Percentiles rank a stretch among this genome's conserved stretches.
phyloP scores from a whole-genome alignment of 495 filamentous ascomycete species.

The Penicillium roqueforti region DNA sequence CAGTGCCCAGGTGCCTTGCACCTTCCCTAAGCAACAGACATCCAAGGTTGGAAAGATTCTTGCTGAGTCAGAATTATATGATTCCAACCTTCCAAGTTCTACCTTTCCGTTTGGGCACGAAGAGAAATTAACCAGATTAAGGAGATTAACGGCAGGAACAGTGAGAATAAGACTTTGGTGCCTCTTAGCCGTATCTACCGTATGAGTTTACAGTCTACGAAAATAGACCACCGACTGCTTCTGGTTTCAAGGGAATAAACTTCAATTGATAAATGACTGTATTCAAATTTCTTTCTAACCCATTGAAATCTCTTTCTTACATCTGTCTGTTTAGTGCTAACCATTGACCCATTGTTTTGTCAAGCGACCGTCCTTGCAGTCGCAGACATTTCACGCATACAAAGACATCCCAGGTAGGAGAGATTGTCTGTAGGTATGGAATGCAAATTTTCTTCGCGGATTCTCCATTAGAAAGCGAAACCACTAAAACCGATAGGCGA shows the following conservation, averaged over 20 bases:
- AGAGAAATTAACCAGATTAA: not conserved
- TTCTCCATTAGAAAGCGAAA: no score
- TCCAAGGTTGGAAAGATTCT: no score
- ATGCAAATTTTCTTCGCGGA: not conserved
- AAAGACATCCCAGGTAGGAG: conserved; percentile 1
- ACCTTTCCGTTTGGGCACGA: no score
- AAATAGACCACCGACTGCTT: not conserved
- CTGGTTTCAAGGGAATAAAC: not conserved
- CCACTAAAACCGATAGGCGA: no score
- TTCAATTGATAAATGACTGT: not conserved
- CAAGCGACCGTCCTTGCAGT: not conserved
- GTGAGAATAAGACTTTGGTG: not conserved
- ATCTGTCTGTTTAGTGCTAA: not conserved
- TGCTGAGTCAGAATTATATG: no score
- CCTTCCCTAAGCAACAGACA: not conserved
- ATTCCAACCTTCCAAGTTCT: no score
- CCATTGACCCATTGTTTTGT: not conserved
- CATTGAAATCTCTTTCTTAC: not conserved
- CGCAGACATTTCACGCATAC: conserved; percentile 12
- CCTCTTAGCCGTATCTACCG: not conserved
- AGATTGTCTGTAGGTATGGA: conserved; percentile 7
- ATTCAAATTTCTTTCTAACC: not conserved
- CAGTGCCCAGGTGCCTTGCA: not conserved
- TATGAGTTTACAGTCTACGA: not conserved
- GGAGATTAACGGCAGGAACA: not conserved